Base-by-base conservation (phyloP, 1,284 basidiomycete genomes). In the Exsudoporus floridanus region DNA sequence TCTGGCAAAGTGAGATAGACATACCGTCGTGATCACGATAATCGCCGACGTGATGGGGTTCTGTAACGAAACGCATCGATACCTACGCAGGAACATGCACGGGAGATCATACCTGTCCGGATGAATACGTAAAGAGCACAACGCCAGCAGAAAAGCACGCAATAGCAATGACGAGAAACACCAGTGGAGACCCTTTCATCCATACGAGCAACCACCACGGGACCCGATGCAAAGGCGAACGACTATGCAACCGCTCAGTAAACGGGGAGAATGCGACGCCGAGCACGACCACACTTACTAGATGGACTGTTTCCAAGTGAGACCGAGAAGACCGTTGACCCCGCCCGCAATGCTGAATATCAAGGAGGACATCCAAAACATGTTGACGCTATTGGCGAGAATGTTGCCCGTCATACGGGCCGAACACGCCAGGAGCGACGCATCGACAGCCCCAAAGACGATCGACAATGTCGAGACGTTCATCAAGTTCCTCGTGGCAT, bases 11-110 rank as follows among this genome's bases (percentile, higher is more conserved):
- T 4, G 21, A 38, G 21, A 34, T 16, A 19, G 34, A 56, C 69
- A 77, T 23, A 81, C 78, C 16, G 86, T 90, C 62, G 86, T 80
- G 28, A 86, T 77, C 3, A 87, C 83, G 1, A 88, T 89, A 38
- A 89, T 73, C 3, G 79, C 82, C 33, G 80, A 83, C 0, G 86
- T 87, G 41, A 85, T 67, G 16, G 60, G 62, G 39, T 79, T 71
- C 84, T 90, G 56, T 38, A 47, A 45, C 35, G 21, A 45, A 55
- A 47, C 37, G 27, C 4, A 49, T 50, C 34, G 19, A 35, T 46
- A 16, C 38, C n/a, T 28, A 28, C 31, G 28, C n/a, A 25, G 8
- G 12, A 30, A 30, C 16, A 34, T 1, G 8, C 16, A 19, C 10
- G 31, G 16, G 30, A 31, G n/a, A 21, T 5, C 60, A 28, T 63